Evolutionary conservation across 192 early-diverging fungal genomes (phyloP).

Genomic region (Coemansia javaensis): DNA sequence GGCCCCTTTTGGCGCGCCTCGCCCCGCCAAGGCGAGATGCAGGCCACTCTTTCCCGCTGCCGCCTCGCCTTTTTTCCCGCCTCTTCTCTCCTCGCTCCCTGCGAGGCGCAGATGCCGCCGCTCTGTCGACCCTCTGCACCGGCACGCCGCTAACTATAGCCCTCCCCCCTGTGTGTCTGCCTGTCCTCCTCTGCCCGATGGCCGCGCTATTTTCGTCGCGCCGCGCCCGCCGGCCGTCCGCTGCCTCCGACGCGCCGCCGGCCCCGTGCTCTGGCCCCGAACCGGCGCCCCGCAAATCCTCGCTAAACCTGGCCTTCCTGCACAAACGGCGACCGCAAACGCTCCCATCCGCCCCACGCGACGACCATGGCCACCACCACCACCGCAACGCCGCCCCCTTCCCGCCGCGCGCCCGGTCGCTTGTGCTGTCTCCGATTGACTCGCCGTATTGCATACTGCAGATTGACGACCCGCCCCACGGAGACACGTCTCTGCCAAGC

Average conservation of each 20-base stretch:
- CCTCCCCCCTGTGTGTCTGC: background rate
- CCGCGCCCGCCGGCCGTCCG: constrained; percentile 18
- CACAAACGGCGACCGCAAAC: constrained; percentile 1
- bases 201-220: constrained; percentile 37
- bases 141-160: too few species aligned
- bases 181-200: constrained; percentile 4
- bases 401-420: constrained; percentile 38
- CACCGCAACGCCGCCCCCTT: constrained; percentile 8
- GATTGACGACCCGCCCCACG: constrained; percentile 5
- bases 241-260: background rate
- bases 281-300: constrained; percentile 10
- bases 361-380: constrained; percentile 6
- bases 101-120: background rate
- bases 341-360: too few species aligned
- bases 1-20: too few species aligned
- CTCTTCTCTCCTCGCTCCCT: too few species aligned
- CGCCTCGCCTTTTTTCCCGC: too few species aligned
- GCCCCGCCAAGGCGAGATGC: too few species aligned
- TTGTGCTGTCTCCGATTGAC: constrained; percentile 4
- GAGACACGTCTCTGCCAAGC: constrained; percentile 19
- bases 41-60: too few species aligned
- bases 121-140: constrained; percentile 3
- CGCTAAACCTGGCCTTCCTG: background rate
- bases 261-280: constrained; percentile 1
- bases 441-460: too few species aligned